These are phyloP conservation scores for Aaosphaeria pasadenensis DNA, from an alignment of 2,329 filamentous ascomycete genomes.

Conservation along the genomic window DNA sequence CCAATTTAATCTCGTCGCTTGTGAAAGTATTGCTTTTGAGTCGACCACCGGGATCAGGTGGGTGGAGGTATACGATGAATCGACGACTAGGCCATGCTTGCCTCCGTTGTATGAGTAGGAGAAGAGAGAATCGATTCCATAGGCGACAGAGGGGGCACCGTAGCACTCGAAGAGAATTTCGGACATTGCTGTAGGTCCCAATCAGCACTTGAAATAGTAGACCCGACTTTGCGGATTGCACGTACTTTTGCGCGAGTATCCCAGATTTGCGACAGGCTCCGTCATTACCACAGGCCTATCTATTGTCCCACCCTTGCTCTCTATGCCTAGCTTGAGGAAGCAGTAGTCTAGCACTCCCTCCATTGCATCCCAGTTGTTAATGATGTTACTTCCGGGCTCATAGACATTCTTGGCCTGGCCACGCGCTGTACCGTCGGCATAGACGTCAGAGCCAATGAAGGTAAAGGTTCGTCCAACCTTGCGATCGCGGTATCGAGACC, in stretches of 20 bases:
- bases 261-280: constrained; percentile 86
- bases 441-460: constrained; percentile 90
- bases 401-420: constrained; percentile 90
- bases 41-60: constrained; percentile 93
- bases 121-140: constrained; percentile 95
- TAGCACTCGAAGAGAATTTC: constrained; percentile 98
- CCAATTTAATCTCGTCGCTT: constrained; percentile 91
- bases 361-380: constrained; percentile 98
- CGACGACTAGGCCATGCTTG: constrained; percentile 81
- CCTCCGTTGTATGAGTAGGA: constrained; percentile 92
- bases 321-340: constrained; percentile 89
- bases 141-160: constrained; percentile 81
- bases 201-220: constrained; percentile 16
- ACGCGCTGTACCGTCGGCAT: constrained; percentile 87
- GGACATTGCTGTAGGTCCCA: constrained; percentile 70
- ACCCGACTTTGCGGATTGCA: constrained; percentile 8
- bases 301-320: constrained; percentile 69
- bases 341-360: constrained; percentile 92
- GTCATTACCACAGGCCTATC: constrained; percentile 92
- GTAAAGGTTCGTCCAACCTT: constrained; percentile 90
- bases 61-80: constrained; percentile 89
- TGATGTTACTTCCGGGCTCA: constrained; percentile 83
- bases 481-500: constrained; percentile 92
- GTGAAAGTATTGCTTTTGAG: constrained; percentile 76
- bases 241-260: constrained; percentile 84